Conservation (phyloP, 768 basidiomycete genomes). For the Pisolithus marmoratus region DNA sequence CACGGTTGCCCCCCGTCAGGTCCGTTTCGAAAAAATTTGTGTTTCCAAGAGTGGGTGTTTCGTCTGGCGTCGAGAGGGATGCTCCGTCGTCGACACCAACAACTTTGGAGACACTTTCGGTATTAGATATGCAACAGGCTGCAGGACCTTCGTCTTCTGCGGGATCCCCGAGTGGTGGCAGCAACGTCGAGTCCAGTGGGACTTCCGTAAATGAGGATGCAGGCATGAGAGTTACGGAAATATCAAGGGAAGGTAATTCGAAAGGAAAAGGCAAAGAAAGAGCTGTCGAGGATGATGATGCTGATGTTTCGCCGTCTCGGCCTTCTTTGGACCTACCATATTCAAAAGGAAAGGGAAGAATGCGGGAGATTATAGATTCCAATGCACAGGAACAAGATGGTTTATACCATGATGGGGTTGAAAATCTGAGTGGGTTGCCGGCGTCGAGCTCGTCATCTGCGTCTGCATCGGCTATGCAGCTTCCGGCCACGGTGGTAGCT, state of each 20-base stretch:
- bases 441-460: slow-evolving; percentile 1
- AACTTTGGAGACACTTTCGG: no score
- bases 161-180: neutral
- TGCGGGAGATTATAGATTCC: slow-evolving; percentile 6
- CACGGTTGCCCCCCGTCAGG: slow-evolving; percentile 37
- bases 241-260: slow-evolving; percentile 3
- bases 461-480: slow-evolving; percentile 2
- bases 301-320: slow-evolving; percentile 6
- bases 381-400: neutral
- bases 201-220: slow-evolving; percentile 12
- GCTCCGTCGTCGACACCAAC: no score
- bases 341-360: slow-evolving; percentile 17
- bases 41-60: slow-evolving; percentile 32
- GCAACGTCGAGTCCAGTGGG: slow-evolving; percentile 1
- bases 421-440: slow-evolving; percentile 5
- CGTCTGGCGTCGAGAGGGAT: neutral
- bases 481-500: neutral
- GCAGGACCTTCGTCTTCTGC: slow-evolving; percentile 1
- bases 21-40: slow-evolving; percentile 49
- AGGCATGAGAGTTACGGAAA: slow-evolving; percentile 14
- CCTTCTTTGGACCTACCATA: slow-evolving; percentile 1
- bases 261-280: slow-evolving; percentile 23
- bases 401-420: slow-evolving; percentile 7
- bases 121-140: no score
- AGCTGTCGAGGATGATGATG: slow-evolving; percentile 12